Base-by-base conservation (phyloP, 257 asterid genomes). In the Cordia subcordata region DNA sequence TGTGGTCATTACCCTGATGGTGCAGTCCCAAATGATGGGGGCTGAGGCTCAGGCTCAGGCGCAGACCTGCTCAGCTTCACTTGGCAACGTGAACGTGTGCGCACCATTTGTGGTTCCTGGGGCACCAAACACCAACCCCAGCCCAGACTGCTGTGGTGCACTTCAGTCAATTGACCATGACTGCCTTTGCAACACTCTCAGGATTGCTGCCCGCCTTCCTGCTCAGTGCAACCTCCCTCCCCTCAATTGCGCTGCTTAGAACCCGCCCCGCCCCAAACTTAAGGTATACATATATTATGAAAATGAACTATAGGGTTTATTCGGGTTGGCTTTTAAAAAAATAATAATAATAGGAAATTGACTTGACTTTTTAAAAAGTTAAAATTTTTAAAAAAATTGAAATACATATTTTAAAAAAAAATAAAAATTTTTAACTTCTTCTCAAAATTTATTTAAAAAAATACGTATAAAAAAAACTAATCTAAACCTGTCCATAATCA, bases 211-310 rank as follows among this genome's bases (percentile, higher is more conserved):
- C 15, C 86, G 68, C 15, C 70, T 82, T 46, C 86, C 90, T 0
- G 10, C 84, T 19, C 81, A 51, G 20, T 83, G 90, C 87, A 80
- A 77, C 74, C 77, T 83, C 73, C 79, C 86, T 44, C 49, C 81
- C 55, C 57, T 83, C 75, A n/a, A 62, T 19, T 78, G 83, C 18
- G 49, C 55, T 57, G 67, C 70, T 74, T 4, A 55, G 45, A n/a
- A 13, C 49, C 11, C 20, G 12, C 60, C 72, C 78, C 11, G 53
- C 60, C 59, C 18, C 50, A n/a, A n/a, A n/a, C n/a, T n/a, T n/a
- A n/a, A n/a, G n/a, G n/a, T n/a, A n/a, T n/a, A n/a, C n/a, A n/a
- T n/a, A n/a, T n/a, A n/a, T n/a, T n/a, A n/a, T n/a, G n/a, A n/a
- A n/a, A n/a, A n/a, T n/a, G n/a, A n/a, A n/a, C n/a, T n/a, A n/a